phyloP scores from a whole-genome alignment of 2,329 filamentous ascomycete genomes.

The Cercospora canescens region DNA sequence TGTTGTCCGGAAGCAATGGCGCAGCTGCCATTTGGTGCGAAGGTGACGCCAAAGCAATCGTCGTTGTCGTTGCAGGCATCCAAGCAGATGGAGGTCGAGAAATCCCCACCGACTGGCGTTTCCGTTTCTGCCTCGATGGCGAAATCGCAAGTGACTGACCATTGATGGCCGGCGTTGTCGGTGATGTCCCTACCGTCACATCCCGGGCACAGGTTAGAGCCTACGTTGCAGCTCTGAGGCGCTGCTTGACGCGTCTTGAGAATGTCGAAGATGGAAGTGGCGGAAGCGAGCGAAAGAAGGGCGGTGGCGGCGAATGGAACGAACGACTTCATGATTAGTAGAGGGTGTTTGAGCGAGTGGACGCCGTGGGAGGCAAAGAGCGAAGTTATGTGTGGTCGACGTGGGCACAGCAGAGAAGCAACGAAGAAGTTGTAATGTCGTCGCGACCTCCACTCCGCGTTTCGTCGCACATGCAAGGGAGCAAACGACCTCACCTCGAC shows the following conservation, averaged over 20 bases:
- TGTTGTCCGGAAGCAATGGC: constrained; percentile 17
- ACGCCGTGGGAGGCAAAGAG: constrained; percentile 38
- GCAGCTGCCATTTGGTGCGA: constrained; percentile 27
- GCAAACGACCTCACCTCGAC: constrained; percentile 12
- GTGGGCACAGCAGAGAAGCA: no score
- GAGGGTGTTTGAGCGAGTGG: constrained; percentile 43
- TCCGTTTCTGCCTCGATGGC: constrained; percentile 17
- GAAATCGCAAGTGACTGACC: constrained; percentile 27
- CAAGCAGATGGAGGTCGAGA: constrained; percentile 21
- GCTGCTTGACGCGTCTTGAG: constrained; percentile 13
- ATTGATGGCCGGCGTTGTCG: constrained; percentile 21
- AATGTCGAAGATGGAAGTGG: constrained; percentile 12
- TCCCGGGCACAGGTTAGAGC: constrained; percentile 23
- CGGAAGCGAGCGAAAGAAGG: constrained; percentile 8
- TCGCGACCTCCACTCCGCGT: background rate
- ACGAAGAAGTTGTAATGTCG: background rate
- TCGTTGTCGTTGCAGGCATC: constrained; percentile 28
- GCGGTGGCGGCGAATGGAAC: constrained; percentile 10
- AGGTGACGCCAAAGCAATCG: constrained; percentile 28
- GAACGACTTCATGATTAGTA: constrained; percentile 16
- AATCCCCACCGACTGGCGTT: constrained; percentile 16
- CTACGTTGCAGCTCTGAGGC: constrained; percentile 10
- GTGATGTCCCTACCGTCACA: constrained; percentile 27
- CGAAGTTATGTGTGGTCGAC: no score
- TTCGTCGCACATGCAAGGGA: constrained; percentile 2